Conservation (phyloP, 495 filamentous ascomycete species). For the Xylaria palmicola region DNA sequence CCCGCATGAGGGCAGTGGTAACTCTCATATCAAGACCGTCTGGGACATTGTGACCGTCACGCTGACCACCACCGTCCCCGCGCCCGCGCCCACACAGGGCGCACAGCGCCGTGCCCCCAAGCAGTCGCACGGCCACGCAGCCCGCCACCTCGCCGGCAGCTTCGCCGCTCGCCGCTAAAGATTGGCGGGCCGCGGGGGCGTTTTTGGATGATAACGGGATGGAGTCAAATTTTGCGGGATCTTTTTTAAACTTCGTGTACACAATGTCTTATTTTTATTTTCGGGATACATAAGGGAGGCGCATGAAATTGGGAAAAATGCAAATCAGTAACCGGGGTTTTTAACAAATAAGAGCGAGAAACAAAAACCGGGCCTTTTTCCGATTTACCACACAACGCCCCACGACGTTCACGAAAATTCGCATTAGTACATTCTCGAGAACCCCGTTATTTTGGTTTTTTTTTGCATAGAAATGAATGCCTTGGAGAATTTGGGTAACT, state of each 20-base stretch:
- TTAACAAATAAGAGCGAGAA: no score
- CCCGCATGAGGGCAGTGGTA: constrained; percentile 33
- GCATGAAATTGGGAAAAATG: background rate
- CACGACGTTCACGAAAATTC: no score
- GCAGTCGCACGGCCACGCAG: constrained; percentile 24
- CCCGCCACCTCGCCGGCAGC: constrained; percentile 22
- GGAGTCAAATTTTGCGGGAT: no score
- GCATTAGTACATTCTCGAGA: no score
- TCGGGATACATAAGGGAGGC: background rate
- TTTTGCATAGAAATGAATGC: background rate
- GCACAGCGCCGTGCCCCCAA: constrained; percentile 20
- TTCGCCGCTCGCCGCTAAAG: constrained; percentile 24
- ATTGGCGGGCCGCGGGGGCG: background rate
- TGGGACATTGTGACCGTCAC: constrained; percentile 54
- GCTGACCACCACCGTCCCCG: constrained; percentile 25
- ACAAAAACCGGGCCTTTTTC: no score
- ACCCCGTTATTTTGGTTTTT: no score
- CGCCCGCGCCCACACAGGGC: constrained; percentile 8
- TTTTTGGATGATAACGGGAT: background rate
- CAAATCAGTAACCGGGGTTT: no score
- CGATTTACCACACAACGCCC: no score
- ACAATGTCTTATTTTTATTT: background rate
- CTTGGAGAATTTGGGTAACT: background rate
- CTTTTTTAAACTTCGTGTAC: constrained; percentile 5
- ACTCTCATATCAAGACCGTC: constrained; percentile 51